Evolutionary conservation across 352 stramenopile species (phyloP).

Genomic region (Phytophthora tubulina): DNA sequence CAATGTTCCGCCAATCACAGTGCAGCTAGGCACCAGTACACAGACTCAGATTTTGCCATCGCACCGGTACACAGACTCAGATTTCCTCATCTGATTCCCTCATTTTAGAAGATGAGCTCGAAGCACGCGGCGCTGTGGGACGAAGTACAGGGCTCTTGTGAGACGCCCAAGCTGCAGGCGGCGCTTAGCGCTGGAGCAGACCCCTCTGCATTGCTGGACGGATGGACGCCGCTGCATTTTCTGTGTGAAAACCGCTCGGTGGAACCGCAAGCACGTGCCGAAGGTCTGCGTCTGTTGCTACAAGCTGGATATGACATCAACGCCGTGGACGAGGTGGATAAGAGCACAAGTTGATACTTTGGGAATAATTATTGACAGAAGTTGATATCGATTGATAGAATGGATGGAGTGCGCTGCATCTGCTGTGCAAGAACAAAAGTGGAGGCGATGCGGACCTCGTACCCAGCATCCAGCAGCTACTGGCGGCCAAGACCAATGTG

Average conservation of each 20-base stretch:
- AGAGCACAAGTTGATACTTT: background rate
- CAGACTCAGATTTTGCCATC: background rate
- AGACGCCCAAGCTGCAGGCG: slow-evolving; percentile 49
- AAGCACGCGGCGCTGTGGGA: slow-evolving; percentile 69
- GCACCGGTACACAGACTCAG: background rate
- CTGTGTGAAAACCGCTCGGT: slow-evolving; percentile 71
- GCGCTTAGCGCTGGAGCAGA: slow-evolving; percentile 33
- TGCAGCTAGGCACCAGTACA: background rate
- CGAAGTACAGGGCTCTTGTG: slow-evolving; percentile 72
- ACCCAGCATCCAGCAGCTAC: slow-evolving; percentile 50
- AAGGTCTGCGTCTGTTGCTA: slow-evolving; percentile 55
- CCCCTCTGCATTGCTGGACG: slow-evolving; percentile 52
- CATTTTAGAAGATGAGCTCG: slow-evolving; percentile 33
- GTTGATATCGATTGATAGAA: slow-evolving; percentile 39
- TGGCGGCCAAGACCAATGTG: slow-evolving; percentile 49
- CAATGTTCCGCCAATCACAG: slow-evolving; percentile 16
- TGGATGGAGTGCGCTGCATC: slow-evolving; percentile 71
- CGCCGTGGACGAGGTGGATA: slow-evolving; percentile 71
- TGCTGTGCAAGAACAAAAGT: slow-evolving; percentile 75
- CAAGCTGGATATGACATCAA: slow-evolving; percentile 53
- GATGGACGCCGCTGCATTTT: slow-evolving; percentile 85
- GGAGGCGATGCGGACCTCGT: slow-evolving; percentile 48
- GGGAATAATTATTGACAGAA: background rate
- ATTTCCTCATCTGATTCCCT: slow-evolving; percentile 12
- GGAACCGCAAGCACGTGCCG: slow-evolving; percentile 45